Base-by-base conservation (phyloP, 805 yeast genomes). In the Candida pseudoglaebosa region DNA sequence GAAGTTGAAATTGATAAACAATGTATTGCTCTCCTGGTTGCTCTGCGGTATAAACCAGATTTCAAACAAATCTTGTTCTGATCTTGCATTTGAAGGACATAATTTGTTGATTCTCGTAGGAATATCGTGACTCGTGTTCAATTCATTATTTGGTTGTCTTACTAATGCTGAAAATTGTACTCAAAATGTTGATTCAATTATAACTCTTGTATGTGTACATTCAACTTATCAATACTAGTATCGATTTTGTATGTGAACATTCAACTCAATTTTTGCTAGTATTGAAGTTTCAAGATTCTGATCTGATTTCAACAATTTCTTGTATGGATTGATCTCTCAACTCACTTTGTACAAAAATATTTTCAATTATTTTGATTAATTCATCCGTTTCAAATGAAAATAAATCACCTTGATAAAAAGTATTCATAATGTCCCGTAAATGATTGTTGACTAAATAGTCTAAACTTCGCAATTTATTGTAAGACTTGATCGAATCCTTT, bases 331-430 rank as follows among this genome's bases (percentile, higher is more conserved):
- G 54, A 28, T 62, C 67, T 39, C 82, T 58, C 37, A 65, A 50
- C 7, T 70, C 67, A 48, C 79, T 72, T 35, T 70, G 69, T 7
- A 70, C 56, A 47, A 75, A 77, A 35, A 74, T 58, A 30, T 70
- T 61, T 39, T 64, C 49, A 4, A 77, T 56, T 38, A 76, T 49
- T 8, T 49, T 39, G 5, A 67, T 56, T 40, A 77, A 50, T 46
- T 77, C 82, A 9, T 58, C 55, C 0, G 80, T 75, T 17, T 63
- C 61, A 30, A 73, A 57, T 40, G 73, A 78, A 44, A 61, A 75
- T 34, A 73, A 65, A 26, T 67, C 73, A 4, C 80, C 81, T 45
- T 73, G 71, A 53, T 73, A 74, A 46, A 77, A 77, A 35, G 61
- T 48, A 13, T 65, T 73, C 58, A 75, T 61, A 32, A 76, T 77